Evolutionary conservation across 352 stramenopile species (phyloP), one percentile per base, ranked within the genome.

Genomic region (Phytophthora fragariaefolia): DNA sequence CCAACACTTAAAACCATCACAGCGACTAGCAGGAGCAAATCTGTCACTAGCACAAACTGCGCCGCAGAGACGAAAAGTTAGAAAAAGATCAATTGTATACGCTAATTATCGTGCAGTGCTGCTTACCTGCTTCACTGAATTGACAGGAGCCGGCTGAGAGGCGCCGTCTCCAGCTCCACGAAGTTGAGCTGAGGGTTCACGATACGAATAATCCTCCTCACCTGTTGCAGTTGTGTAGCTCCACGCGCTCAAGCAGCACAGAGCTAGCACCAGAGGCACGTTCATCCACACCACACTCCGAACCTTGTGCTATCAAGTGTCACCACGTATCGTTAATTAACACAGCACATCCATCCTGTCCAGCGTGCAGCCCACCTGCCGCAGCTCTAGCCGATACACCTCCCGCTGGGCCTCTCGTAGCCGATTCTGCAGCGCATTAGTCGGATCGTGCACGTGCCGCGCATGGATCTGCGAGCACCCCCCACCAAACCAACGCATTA

Each of bases 41-140:
- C 80, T 13, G 73, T 64, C 38, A 80, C 76, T 1, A 89, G 64
- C 1, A 85, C 50, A 54, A 89, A 89, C 80, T 89, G 55, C 32
- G 49, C 0, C 15, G 9, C 17, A 27, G 43, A 8, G 48, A 20
- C 10, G 32, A 53, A 18, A 26, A 24, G 28, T 58, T 52, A 52
- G 34, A 20, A 45, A 17, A 36, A 42, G 7, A 51, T 20, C 20
- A 50, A 49, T n/a, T 15, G 6, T 17, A 6, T 20, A 22, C 15
- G 13, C n/a, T n/a, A 10, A 26, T 51, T 6, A 36, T 36, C 54
- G n/a, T n/a, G 30, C 30, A 9, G 12, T 38, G 30, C 15, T 20
- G 34, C 8, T 15, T 42, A 82, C 68, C 57, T 62, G 69, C 54
- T 75, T 82, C 30, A 79, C 61, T 17, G 74, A 58, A 26, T 54